Evolutionary conservation across 2,329 filamentous ascomycete genomes (phyloP).

Genomic region (Ramularia collo-cygni): DNA sequence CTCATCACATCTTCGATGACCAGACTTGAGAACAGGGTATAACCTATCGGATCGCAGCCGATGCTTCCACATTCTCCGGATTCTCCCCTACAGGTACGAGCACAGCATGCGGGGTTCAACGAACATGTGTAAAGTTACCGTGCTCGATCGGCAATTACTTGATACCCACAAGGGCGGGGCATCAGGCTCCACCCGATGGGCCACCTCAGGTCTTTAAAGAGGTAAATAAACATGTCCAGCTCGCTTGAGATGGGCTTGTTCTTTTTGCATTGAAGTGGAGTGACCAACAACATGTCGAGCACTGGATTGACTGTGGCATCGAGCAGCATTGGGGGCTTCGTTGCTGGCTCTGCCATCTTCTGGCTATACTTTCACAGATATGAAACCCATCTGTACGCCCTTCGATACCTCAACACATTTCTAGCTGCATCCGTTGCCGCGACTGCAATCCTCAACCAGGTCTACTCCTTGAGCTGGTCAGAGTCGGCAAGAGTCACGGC

Average conservation of each 20-base stretch:
- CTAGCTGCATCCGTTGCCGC: slow-evolving; percentile 12
- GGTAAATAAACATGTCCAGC: no score
- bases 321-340: slow-evolving; percentile 2
- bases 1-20: no score
- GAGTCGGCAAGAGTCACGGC: slow-evolving; percentile 11
- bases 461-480: slow-evolving; percentile 10
- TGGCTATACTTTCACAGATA: slow-evolving; percentile 21
- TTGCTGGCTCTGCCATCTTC: slow-evolving; percentile 14
- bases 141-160: neutral
- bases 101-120: no score
- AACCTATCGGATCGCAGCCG: no score
- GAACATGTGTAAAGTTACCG: neutral
- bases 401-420: slow-evolving; percentile 20
- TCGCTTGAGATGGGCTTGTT: no score
- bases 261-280: no score
- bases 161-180: neutral
- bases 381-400: slow-evolving; percentile 26
- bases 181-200: neutral
- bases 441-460: slow-evolving; percentile 13
- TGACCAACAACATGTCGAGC: neutral
- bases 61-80: no score
- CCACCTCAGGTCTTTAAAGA: no score
- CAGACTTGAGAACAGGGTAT: no score
- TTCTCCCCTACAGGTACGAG: no score
- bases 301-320: neutral